Base-by-base conservation (phyloP, 2,329 filamentous ascomycete species). In the Boeremia exigua region DNA sequence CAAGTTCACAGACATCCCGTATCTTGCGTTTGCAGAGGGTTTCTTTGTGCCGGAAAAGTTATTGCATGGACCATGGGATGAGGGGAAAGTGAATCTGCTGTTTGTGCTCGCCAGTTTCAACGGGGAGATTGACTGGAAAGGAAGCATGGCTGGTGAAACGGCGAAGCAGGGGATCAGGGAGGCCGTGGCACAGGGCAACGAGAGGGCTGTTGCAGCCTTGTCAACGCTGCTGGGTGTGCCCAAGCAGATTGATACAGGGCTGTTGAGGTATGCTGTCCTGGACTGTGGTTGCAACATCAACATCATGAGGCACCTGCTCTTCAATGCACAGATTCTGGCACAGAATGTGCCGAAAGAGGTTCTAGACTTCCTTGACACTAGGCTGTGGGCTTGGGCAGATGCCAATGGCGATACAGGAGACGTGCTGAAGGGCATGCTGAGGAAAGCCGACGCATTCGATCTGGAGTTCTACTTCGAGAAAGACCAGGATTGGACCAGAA, bases 1-100 rank as follows among this genome's bases (percentile, higher is more conserved):
- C 54, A 65, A 59, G 29, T 73, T 75, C 34, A 70, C 64, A 8
- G 69, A 62, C 36, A 63, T 75, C 17, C 58, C 60, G 4, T 72
- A 71, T 47, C 61, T 74, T 10, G 57, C 65, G 14, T 71, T 75
- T 47, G 68, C 73, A 3, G 63, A 68, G 12, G 65, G 66, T 0
- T 73, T 75, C 34, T 49, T 54, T 14, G 61, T 76, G 3, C 73
- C 74, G 0, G 69, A 75, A 52, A 75, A 73, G 56, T 50, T 75
- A 28, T 58, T 76, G n/a, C 71, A 70, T 54, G 72, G 72, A 1
- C 71, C 72, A 1, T 75, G 69, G 69, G 67, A 67, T 0, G 51
- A 59, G 8, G 66, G 63, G 6, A 74, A 75, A 37, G 61, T 66
- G 7, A 63, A 61, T 3, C 38, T 75, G 17, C 65, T 76, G 6